These are phyloP conservation scores for Colletotrichum sidae DNA, from an alignment of 2,329 filamentous ascomycete species.

Conservation along the genomic window DNA sequence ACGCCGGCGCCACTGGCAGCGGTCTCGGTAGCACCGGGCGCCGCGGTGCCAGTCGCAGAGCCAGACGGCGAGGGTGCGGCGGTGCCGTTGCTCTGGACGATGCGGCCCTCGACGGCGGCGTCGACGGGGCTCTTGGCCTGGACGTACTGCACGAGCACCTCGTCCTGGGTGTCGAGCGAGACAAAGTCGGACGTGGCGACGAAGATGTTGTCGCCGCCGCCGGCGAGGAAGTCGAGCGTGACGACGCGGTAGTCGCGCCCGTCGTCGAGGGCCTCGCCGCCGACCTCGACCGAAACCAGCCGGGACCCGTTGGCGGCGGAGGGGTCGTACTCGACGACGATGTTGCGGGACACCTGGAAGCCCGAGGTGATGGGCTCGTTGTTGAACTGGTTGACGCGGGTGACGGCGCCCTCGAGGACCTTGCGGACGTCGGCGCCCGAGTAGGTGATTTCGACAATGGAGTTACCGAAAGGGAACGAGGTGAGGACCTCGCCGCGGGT, in stretches of 20 bases:
- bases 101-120: conserved; percentile 61
- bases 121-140: conserved; percentile 59
- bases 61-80: conserved; percentile 1
- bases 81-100: conserved; percentile 42
- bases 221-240: conserved; percentile 72
- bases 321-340: conserved; percentile 69
- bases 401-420: conserved; percentile 69
- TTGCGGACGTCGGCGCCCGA: conserved; percentile 66
- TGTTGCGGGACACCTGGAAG: conserved; percentile 69
- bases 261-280: conserved; percentile 59
- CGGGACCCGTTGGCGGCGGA: conserved; percentile 58
- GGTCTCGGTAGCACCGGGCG: conserved; percentile 9
- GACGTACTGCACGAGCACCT: conserved; percentile 65
- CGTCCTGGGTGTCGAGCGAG: conserved; percentile 64
- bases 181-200: conserved; percentile 51
- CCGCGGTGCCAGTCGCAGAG: conserved; percentile 14
- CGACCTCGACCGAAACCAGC: conserved; percentile 65
- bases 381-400: conserved; percentile 66
- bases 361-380: conserved; percentile 65
- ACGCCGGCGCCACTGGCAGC: conserved; percentile 18
- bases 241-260: conserved; percentile 65
- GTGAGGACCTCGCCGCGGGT: conserved; percentile 73
- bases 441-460: conserved; percentile 68
- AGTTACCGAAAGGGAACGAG: conserved; percentile 74
- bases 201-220: conserved; percentile 73